Evolutionary conservation across 352 stramenopile species (phyloP), one percentile per base, ranked within the genome.

Genomic region (Pythium inflatum): DNA sequence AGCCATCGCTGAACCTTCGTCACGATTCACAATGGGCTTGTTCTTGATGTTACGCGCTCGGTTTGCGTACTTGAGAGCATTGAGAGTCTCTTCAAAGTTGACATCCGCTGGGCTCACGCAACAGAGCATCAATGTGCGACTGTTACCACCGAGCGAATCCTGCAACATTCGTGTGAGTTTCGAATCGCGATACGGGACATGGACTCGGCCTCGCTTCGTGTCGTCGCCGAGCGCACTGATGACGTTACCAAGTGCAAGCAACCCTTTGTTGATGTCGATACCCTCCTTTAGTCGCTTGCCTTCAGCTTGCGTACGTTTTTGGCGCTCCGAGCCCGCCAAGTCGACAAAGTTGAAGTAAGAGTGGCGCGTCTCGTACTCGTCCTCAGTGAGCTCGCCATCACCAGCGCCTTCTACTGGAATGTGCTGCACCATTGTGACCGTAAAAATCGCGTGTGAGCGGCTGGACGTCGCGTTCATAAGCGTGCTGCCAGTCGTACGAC

Each of bases 211-310:
- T 81, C 94, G 73, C 64, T 96, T 96, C 51, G 91, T 91, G 48
- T 96, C 86, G 48, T 98, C 93, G 22, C 93, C 95, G 9, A 99
- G 78, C 11, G 96, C 95, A 68, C 97, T 98, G 66, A 99, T 99
- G 30, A 99, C 97, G 71, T 99, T 99, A 4, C 97, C 97, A 20
- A 99, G 86, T 11, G 95, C 96, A 18, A 99, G 82, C 24, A 99
- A 83, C 4, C 97, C 97, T 76, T 98, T 97, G 83, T 99, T 99
- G 78, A 99, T 99, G 71, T 99, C 91, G 48, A 99, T 99, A 33
- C 95, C 97, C 85, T 99, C 96, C 64, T 93, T 97, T 59, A 98
- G 76, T 1, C 97, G 84, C 70, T 94, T 92, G 28, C 86, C 95
- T 55, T 97, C 83, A 0, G 95, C 93, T 63, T 97, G 91, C 22